These are phyloP conservation scores for Chrysoporthe cubensis DNA, from an alignment of 2,329 filamentous ascomycete genomes.

Conservation along the genomic window DNA sequence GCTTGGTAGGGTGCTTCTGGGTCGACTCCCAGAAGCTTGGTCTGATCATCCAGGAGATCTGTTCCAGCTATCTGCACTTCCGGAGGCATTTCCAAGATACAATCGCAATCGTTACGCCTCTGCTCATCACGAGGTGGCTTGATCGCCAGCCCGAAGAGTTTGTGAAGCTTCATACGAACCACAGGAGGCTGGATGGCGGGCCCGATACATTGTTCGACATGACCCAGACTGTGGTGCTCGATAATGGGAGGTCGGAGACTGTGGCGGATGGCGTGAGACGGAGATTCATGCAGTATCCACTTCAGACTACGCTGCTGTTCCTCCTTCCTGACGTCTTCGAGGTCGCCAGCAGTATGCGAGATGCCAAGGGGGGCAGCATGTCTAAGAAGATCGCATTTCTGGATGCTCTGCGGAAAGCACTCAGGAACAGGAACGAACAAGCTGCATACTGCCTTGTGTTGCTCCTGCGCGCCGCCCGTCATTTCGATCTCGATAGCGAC, in stretches of 20 bases:
- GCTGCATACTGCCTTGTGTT: slow-evolving; percentile 69
- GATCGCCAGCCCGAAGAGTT: slow-evolving; percentile 69
- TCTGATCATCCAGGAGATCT: slow-evolving; percentile 66
- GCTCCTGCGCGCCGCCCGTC: slow-evolving; percentile 64
- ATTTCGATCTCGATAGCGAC: slow-evolving; percentile 67
- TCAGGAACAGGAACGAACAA: slow-evolving; percentile 67
- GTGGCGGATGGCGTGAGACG: slow-evolving; percentile 58
- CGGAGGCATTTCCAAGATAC: slow-evolving; percentile 67
- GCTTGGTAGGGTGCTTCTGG: slow-evolving; percentile 66
- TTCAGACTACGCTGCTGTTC: slow-evolving; percentile 66
- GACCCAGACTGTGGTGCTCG: slow-evolving; percentile 56
- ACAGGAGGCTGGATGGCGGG: slow-evolving; percentile 65
- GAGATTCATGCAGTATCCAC: slow-evolving; percentile 60
- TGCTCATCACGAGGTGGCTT: slow-evolving; percentile 68
- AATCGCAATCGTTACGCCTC: slow-evolving; percentile 63
- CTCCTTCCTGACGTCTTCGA: slow-evolving; percentile 72
- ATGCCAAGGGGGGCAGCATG: slow-evolving; percentile 64
- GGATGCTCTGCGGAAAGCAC: slow-evolving; percentile 64
- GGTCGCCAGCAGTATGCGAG: slow-evolving; percentile 68
- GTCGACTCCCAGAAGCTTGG: slow-evolving; percentile 66
- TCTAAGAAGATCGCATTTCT: slow-evolving; percentile 69
- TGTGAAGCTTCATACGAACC: slow-evolving; percentile 62
- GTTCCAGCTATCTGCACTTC: slow-evolving; percentile 69
- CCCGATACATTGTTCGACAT: slow-evolving; percentile 73
- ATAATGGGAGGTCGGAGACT: slow-evolving; percentile 26